phyloP scores from a whole-genome alignment of 225 moss, liverwort and hornwort genomes.

The Asterella californica region DNA sequence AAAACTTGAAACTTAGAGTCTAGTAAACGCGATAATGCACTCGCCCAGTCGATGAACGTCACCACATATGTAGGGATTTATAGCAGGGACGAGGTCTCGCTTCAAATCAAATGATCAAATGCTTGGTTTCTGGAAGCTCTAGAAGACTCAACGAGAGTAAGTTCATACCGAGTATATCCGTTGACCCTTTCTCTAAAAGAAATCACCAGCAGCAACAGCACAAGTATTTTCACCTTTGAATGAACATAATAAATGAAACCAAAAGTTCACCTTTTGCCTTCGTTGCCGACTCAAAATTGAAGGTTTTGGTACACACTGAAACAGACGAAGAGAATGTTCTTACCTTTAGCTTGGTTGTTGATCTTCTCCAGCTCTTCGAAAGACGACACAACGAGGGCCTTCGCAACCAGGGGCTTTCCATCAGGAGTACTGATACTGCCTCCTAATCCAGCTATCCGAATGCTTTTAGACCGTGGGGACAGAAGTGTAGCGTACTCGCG shows the following conservation, averaged over 20 bases:
- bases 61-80: neutral
- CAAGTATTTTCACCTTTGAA: neutral
- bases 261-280: neutral
- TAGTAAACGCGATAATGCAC: neutral
- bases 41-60: neutral
- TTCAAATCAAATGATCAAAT: too few relatives aligned
- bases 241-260: neutral
- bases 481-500: slow-evolving; percentile 67
- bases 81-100: neutral
- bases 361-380: slow-evolving; percentile 61
- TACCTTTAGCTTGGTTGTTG: slow-evolving; percentile 41
- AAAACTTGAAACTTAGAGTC: neutral
- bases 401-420: slow-evolving; percentile 55
- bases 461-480: slow-evolving; percentile 61
- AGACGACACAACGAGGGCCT: slow-evolving; percentile 63
- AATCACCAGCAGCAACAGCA: too few relatives aligned
- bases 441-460: slow-evolving; percentile 66
- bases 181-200: too few relatives aligned
- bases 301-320: neutral
- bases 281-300: neutral
- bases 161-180: too few relatives aligned
- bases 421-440: slow-evolving; percentile 73
- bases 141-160: neutral
- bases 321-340: neutral
- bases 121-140: too few relatives aligned